A percentile compares a stretch with the other conserved stretches of the same genome.
Conservation (phyloP, 148 eudicot genomes). For the Spergularia bocconei region DNA sequence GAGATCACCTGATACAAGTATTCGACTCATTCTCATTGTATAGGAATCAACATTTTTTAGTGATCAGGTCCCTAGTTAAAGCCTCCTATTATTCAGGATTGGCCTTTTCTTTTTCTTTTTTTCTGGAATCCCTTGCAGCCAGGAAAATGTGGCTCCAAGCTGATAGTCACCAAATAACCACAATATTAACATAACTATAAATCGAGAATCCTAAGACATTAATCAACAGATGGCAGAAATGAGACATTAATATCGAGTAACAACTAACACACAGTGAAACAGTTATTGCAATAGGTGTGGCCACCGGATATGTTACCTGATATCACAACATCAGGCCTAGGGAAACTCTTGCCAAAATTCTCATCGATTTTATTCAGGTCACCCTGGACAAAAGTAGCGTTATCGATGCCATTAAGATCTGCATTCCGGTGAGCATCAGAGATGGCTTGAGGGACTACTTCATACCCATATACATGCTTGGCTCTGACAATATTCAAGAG, state of each 20-base stretch:
- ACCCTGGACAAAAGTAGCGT: conserved; percentile 89
- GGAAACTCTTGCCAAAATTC: conserved; percentile 72
- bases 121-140: not conserved
- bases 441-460: conserved; percentile 90
- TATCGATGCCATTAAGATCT: conserved; percentile 62
- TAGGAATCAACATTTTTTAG: no score
- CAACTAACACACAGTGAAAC: not conserved
- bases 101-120: no score
- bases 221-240: not conserved
- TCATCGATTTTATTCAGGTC: conserved; percentile 89
- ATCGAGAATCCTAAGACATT: not conserved
- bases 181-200: not conserved
- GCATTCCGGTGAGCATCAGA: conserved; percentile 81
- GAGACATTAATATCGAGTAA: not conserved
- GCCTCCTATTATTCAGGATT: no score
- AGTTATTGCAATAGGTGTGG: not conserved
- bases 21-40: no score
- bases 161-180: not conserved
- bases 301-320: conserved; percentile 51
- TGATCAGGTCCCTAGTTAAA: no score
- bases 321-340: conserved; percentile 83
- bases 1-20: not conserved
- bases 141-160: not conserved
- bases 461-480: conserved; percentile 86
- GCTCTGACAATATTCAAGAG: conserved; percentile 43